phyloP scores from a whole-genome alignment of 257 asterid species.

The Ajuga chamaepitys region DNA sequence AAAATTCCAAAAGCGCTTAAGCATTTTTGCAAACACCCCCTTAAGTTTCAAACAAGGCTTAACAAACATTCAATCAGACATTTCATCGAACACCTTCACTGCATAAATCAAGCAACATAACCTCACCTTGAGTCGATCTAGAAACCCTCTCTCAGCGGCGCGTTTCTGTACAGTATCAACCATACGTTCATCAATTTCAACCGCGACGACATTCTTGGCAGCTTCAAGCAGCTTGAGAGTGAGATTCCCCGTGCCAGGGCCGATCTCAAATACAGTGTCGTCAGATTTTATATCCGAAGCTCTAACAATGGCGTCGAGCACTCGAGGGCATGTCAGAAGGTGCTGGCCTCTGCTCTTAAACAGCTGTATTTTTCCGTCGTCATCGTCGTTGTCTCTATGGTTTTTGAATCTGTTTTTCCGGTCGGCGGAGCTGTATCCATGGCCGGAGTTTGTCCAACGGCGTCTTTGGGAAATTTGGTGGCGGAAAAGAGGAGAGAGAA shows the following conservation, averaged over 20 bases:
- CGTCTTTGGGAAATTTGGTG: slow-evolving; percentile 18
- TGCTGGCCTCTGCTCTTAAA: slow-evolving; percentile 89
- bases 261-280: slow-evolving; percentile 87
- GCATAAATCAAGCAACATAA: not conserved
- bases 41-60: too few species aligned
- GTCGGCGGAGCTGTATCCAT: slow-evolving; percentile 21
- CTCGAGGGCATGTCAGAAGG: slow-evolving; percentile 66
- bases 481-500: slow-evolving; percentile 5
- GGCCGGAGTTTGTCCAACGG: slow-evolving; percentile 36
- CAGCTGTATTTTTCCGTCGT: slow-evolving; percentile 32
- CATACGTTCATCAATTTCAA: slow-evolving; percentile 86
- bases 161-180: slow-evolving; percentile 57
- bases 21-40: too few species aligned
- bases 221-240: slow-evolving; percentile 79
- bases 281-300: slow-evolving; percentile 51
- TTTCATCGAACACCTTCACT: slow-evolving; percentile 35
- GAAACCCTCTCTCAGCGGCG: slow-evolving; percentile 47
- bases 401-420: slow-evolving; percentile 17
- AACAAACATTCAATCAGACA: slow-evolving; percentile 20
- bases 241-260: slow-evolving; percentile 96
- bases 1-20: too few species aligned
- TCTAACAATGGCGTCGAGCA: slow-evolving; percentile 61
- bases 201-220: slow-evolving; percentile 60
- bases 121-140: slow-evolving; percentile 56
- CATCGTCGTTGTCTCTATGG: slow-evolving; percentile 1